A percentile compares a stretch with the other conserved stretches of the same genome.
Evolutionary conservation across 139 green algal genomes (phyloP).

Genomic region (Chlamydomonas sp.): DNA sequence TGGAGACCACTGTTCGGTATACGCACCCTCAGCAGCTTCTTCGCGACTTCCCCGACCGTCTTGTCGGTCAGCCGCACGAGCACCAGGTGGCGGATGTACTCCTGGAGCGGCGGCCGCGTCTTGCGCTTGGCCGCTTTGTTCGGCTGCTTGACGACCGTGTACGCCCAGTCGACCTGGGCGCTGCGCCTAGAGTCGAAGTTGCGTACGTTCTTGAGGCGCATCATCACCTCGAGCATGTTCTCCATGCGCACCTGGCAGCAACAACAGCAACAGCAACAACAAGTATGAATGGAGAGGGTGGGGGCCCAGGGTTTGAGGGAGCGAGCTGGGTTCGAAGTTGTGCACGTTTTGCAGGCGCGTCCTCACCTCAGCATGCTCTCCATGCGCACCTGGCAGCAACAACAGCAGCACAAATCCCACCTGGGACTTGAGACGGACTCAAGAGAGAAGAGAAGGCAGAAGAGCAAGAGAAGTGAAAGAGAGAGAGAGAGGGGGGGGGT

Average conservation of each 20-base stretch:
- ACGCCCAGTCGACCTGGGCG: constrained; percentile 79
- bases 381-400: constrained; percentile 59
- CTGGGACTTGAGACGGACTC: too few relatives aligned
- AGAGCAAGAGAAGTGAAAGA: too few relatives aligned
- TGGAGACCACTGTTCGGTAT: too few relatives aligned
- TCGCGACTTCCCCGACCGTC: constrained; percentile 57
- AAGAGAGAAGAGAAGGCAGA: too few relatives aligned
- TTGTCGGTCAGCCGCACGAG: constrained; percentile 52
- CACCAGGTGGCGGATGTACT: constrained; percentile 88
- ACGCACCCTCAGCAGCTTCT: constrained; percentile 80
- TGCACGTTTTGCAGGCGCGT: constrained; percentile 74
- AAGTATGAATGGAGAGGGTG: too few relatives aligned
- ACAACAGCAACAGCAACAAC: too few relatives aligned
- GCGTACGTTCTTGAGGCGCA: constrained; percentile 71
- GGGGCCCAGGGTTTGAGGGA: too few relatives aligned
- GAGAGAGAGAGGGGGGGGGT: too few relatives aligned
- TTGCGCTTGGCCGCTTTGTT: constrained; percentile 25
- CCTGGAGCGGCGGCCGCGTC: constrained; percentile 44
- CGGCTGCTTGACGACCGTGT: constrained; percentile 47
- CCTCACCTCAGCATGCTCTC: constrained; percentile 83
- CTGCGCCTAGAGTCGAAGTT: constrained; percentile 77
- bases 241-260: constrained; percentile 59
- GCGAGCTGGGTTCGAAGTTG: constrained; percentile 79
- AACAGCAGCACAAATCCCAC: too few relatives aligned
- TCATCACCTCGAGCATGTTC: constrained; percentile 84